Percentiles rank a stretch among this genome's conserved stretches.
Conservation (phyloP, 106 monocot genomes). For the Acorus gramineus region DNA sequence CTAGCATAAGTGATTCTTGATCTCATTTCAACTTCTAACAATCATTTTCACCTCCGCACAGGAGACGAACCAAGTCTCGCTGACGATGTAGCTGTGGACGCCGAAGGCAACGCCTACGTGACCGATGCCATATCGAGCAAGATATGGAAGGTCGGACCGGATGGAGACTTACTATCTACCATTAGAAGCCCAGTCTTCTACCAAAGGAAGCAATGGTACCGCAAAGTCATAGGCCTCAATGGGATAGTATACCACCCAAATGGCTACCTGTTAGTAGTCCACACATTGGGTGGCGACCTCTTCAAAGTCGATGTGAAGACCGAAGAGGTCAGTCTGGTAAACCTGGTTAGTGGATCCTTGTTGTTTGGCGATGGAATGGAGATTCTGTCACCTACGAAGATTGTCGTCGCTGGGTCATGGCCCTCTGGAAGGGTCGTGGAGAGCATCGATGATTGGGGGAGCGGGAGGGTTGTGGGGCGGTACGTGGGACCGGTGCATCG, state of each 20-base stretch:
- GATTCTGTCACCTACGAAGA: constrained; percentile 46
- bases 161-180: constrained; percentile 43
- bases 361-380: constrained; percentile 69
- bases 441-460: too few relatives aligned
- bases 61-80: constrained; percentile 42
- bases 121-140: constrained; percentile 54
- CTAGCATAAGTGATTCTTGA: neutral
- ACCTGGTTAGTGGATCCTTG: constrained; percentile 41
- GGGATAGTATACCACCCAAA: constrained; percentile 76
- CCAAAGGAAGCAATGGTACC: constrained; percentile 26
- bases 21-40: neutral
- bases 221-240: constrained; percentile 60
- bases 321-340: constrained; percentile 16
- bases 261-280: constrained; percentile 78
- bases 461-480: neutral
- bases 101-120: constrained; percentile 65
- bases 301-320: constrained; percentile 40
- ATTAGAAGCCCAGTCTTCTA: constrained; percentile 47
- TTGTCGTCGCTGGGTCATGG: constrained; percentile 43
- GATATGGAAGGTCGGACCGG: constrained; percentile 67
- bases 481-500: constrained; percentile 59
- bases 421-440: constrained; percentile 11
- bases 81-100: constrained; percentile 76
- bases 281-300: constrained; percentile 59
- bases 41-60: constrained; percentile 4